Evolutionary conservation across 495 filamentous ascomycete genomes (phyloP).

Genomic region (Elasticomyces elasticus): DNA sequence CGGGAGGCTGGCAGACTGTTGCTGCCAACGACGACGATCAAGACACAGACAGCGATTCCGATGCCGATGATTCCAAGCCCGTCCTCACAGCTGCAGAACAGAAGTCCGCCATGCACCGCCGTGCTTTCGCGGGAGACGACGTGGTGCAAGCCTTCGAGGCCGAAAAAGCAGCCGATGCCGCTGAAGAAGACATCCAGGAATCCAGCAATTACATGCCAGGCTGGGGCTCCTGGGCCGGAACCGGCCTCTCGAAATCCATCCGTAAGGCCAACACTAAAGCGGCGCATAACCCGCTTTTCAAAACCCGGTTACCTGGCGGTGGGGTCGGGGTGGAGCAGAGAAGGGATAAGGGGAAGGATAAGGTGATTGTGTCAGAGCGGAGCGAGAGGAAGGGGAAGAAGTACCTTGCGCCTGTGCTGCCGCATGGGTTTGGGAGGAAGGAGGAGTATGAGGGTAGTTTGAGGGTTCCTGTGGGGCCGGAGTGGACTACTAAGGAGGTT

Average conservation of each 20-base stretch:
- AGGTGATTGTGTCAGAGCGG: conserved; percentile 91
- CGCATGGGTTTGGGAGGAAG: conserved; percentile 75
- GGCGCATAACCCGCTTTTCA: conserved; percentile 18
- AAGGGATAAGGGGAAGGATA: conserved; percentile 69
- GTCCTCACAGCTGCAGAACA: conserved; percentile 43
- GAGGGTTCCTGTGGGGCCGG: conserved; percentile 77
- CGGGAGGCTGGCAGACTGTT: conserved; percentile 31
- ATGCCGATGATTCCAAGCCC: conserved; percentile 52
- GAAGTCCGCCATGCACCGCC: conserved; percentile 7
- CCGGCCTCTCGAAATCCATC: conserved; percentile 57
- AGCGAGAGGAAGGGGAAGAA: conserved; percentile 83
- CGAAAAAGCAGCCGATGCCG: conserved; percentile 64
- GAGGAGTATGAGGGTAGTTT: conserved; percentile 86
- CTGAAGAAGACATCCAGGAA: conserved; percentile 76
- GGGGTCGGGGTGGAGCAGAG: conserved; percentile 70
- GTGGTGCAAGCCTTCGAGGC: conserved; percentile 71
- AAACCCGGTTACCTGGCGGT: conserved; percentile 41
- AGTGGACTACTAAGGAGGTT: conserved; percentile 89
- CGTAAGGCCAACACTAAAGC: conserved; percentile 19
- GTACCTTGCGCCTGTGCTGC: conserved; percentile 72
- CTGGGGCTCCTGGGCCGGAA: conserved; percentile 85
- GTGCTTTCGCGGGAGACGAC: conserved; percentile 81
- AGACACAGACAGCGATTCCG: conserved; percentile 45
- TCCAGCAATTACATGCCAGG: conserved; percentile 79
- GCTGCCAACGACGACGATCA: conserved; percentile 9